phyloP scores from a whole-genome alignment of 257 asterid genomes.

The Mentha longifolia region DNA sequence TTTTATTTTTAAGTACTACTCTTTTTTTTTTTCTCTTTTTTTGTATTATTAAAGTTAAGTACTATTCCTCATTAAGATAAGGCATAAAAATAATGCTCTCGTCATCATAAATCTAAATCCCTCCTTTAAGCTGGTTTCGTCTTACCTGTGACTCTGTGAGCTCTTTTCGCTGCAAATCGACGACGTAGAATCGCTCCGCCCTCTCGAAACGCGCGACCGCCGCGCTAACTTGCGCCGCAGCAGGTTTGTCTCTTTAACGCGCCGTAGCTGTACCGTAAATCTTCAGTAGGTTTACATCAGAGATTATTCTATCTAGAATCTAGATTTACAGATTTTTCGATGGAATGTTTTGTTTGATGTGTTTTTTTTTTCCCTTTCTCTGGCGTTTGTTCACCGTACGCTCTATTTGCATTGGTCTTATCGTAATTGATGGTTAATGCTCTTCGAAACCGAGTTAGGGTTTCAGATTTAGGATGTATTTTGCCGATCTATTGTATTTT shows the following conservation, averaged over 20 bases:
- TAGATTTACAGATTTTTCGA: background rate
- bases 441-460: conserved; percentile 6
- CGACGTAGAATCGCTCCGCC: background rate
- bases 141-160: too few species aligned
- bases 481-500: background rate
- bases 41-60: too few species aligned
- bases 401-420: background rate
- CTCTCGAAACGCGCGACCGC: background rate
- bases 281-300: background rate
- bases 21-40: too few species aligned
- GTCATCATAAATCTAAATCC: too few species aligned
- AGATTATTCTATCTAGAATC: background rate
- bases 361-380: background rate
- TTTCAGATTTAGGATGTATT: conserved; percentile 8
- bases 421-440: background rate
- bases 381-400: background rate
- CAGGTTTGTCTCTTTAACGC: conserved; percentile 26
- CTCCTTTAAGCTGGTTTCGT: too few species aligned
- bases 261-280: background rate
- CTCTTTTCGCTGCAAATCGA: background rate
- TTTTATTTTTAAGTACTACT: too few species aligned
- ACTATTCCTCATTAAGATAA: too few species aligned
- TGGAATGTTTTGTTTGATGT: background rate
- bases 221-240: background rate
- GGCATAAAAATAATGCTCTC: too few species aligned